Evolutionary conservation across 257 asterid genomes (phyloP).

Genomic region (Phtheirospermum japonicum): DNA sequence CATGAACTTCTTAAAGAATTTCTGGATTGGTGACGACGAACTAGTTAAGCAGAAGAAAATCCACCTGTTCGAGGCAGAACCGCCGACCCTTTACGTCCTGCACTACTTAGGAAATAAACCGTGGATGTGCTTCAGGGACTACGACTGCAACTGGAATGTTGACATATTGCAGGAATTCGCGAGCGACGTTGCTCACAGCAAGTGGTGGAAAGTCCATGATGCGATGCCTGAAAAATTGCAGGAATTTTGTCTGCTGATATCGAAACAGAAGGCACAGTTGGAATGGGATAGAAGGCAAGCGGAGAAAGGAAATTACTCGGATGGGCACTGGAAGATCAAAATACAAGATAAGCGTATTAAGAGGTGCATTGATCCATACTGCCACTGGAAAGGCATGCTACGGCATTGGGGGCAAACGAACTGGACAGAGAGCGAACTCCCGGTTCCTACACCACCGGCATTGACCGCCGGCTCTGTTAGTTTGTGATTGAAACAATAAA

Average conservation of each 20-base stretch:
- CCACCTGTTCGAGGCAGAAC: constrained; percentile 61
- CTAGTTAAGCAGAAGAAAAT: constrained; percentile 51
- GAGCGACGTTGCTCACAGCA: constrained; percentile 45
- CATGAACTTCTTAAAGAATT: constrained; percentile 78
- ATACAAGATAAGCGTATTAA: not conserved
- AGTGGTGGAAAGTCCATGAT: constrained; percentile 2
- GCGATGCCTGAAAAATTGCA: not conserved
- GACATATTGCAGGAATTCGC: constrained; percentile 80
- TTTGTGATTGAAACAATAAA: no score
- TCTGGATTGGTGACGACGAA: constrained; percentile 84
- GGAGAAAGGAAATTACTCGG: constrained; percentile 9
- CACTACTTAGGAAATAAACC: constrained; percentile 87
- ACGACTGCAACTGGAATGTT: constrained; percentile 87
- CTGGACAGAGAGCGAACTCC: not conserved
- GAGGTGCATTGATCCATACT: not conserved
- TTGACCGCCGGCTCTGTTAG: not conserved
- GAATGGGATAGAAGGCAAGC: constrained; percentile 5
- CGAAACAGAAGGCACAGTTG: not conserved
- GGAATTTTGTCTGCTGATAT: not conserved
- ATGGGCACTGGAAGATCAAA: constrained; percentile 1
- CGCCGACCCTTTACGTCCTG: constrained; percentile 71
- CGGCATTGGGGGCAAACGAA: constrained; percentile 3
- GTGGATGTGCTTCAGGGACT: constrained; percentile 85
- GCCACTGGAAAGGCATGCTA: not conserved
- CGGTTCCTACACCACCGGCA: not conserved